These are phyloP conservation scores for Penicillium flavigenum DNA, from an alignment of 495 filamentous ascomycete genomes.

Conservation along the genomic window DNA sequence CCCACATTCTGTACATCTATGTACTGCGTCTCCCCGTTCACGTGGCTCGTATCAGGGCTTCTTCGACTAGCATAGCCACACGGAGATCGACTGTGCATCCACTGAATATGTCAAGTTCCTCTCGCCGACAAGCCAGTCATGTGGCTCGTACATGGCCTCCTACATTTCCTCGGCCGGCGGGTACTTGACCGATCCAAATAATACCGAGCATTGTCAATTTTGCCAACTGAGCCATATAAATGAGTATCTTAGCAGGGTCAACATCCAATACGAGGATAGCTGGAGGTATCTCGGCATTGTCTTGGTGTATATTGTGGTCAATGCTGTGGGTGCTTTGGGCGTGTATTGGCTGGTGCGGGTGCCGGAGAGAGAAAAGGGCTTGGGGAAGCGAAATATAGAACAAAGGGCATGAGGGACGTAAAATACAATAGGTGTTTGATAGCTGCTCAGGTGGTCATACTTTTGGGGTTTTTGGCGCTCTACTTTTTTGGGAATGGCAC, in stretches of 20 bases:
- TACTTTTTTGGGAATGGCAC: too few species aligned
- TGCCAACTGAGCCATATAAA: slow-evolving; percentile 54
- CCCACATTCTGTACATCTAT: slow-evolving; percentile 72
- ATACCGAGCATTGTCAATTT: slow-evolving; percentile 51
- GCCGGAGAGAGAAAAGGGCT: too few species aligned
- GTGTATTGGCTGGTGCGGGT: too few species aligned
- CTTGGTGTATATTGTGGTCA: slow-evolving; percentile 68
- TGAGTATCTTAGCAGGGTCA: slow-evolving; percentile 24
- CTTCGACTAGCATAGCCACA: slow-evolving; percentile 40
- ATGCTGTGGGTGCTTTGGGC: slow-evolving; percentile 60
- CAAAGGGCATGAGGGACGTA: too few species aligned
- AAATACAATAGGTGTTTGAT: not conserved
- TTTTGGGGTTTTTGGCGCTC: too few species aligned
- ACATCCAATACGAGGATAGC: slow-evolving; percentile 50
- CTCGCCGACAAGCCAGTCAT: slow-evolving; percentile 48
- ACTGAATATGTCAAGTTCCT: slow-evolving; percentile 54
- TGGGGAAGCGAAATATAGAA: too few species aligned
- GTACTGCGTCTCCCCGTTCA: slow-evolving; percentile 48
- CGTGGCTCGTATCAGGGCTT: slow-evolving; percentile 50
- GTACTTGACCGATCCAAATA: slow-evolving; percentile 48
- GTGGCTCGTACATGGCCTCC: slow-evolving; percentile 50
- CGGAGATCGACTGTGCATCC: slow-evolving; percentile 35
- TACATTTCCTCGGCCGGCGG: slow-evolving; percentile 48
- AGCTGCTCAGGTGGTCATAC: not conserved
- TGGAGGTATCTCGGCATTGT: slow-evolving; percentile 68